Percentiles rank a stretch among this genome's conserved stretches.
Evolutionary conservation across 345 rosid genomes (phyloP).

Genomic region (Citrus australasica): DNA sequence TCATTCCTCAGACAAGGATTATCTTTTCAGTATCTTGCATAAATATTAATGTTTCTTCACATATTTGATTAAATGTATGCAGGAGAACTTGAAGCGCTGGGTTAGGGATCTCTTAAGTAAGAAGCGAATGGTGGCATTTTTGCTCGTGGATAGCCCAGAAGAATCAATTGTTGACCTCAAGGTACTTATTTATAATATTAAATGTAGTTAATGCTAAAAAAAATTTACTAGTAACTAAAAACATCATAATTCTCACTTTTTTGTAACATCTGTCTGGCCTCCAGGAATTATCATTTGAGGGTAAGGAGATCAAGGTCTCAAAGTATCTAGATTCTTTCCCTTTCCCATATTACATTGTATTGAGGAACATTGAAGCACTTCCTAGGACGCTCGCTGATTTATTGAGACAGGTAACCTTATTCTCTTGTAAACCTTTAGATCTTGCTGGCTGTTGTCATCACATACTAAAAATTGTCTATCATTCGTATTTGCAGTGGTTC

Average conservation of each 20-base stretch:
- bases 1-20: not conserved
- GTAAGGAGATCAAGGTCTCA: constrained; percentile 37
- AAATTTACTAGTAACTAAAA: not conserved
- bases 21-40: not conserved
- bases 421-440: no score
- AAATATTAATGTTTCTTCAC: not conserved
- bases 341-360: constrained; percentile 77
- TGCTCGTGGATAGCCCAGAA: constrained; percentile 66
- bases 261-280: not conserved
- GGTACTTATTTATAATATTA: constrained; percentile 33
- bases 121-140: constrained; percentile 91
- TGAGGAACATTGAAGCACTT: constrained; percentile 77
- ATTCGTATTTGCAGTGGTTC: constrained; percentile 64
- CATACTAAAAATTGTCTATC: not conserved
- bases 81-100: constrained; percentile 64
- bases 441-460: not conserved
- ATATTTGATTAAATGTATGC: constrained; percentile 7
- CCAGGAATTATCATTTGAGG: constrained; percentile 55
- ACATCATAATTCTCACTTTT: not conserved
- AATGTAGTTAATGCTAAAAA: not conserved
- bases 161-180: constrained; percentile 64
- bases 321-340: constrained; percentile 87
- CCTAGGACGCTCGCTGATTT: constrained; percentile 85
- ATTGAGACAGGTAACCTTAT: constrained; percentile 71
- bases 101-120: constrained; percentile 67